Evolutionary conservation across 495 filamentous ascomycete genomes (phyloP).

Genomic region (Aspergillus funiculosus): DNA sequence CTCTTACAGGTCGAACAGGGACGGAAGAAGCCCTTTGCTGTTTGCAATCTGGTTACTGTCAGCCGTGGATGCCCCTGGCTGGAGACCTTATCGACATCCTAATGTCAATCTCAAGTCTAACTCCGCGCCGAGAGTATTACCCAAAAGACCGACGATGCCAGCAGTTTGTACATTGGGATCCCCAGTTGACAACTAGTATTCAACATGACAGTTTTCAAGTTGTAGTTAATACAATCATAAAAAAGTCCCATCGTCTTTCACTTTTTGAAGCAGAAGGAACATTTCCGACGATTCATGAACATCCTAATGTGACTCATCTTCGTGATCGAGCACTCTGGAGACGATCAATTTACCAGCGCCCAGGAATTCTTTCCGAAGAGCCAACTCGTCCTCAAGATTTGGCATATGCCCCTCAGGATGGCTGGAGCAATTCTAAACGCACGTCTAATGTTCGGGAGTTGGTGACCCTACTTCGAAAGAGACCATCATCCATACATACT

Average conservation of each 20-base stretch:
- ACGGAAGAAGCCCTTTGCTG: constrained; percentile 52
- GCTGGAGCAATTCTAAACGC: background rate
- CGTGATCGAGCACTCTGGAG: constrained; percentile 31
- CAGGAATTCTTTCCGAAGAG: constrained; percentile 1
- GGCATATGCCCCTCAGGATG: constrained; percentile 14
- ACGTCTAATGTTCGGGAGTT: constrained; percentile 25
- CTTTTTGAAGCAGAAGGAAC: constrained; percentile 20
- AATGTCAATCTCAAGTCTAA: constrained; percentile 38
- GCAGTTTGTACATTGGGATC: constrained; percentile 45
- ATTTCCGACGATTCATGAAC: background rate
- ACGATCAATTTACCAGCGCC: constrained; percentile 36
- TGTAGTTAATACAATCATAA: constrained; percentile 37
- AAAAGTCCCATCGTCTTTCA: constrained; percentile 30
- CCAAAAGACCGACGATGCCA: constrained; percentile 43
- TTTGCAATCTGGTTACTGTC: constrained; percentile 39
- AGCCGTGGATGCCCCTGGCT: constrained; percentile 45
- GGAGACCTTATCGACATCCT: constrained; percentile 34
- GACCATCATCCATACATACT: constrained; percentile 21
- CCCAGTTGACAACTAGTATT: constrained; percentile 38
- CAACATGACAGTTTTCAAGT: constrained; percentile 48
- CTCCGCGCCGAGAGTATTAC: constrained; percentile 54
- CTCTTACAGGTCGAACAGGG: constrained; percentile 51
- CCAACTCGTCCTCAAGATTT: constrained; percentile 1
- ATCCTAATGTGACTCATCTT: constrained; percentile 19
- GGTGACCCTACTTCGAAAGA: constrained; percentile 21